Evolutionary conservation across 2,329 filamentous ascomycete species (phyloP), one percentile per base, ranked within the genome.

Genomic region (Colletotrichum euphorbiae): DNA sequence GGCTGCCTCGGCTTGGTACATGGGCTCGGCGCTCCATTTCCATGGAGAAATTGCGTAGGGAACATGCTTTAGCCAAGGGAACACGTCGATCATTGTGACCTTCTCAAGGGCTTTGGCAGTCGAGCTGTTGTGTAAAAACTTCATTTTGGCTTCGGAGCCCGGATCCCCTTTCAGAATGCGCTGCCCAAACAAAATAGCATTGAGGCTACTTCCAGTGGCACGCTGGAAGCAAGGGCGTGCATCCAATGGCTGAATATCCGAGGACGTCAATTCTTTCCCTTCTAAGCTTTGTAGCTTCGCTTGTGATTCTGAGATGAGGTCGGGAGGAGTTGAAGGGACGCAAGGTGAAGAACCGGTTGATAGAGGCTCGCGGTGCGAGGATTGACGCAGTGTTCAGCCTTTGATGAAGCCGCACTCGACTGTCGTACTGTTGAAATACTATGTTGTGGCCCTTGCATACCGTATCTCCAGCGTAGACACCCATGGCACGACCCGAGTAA

Each of bases 41-140:
- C 63, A 67, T 9, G 63, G 63, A 8, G 64, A 67, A 4, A 67
- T 28, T 31, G n/a, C 24, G 33, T 56, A 43, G 4, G 59, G 59
- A 19, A 67, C 13, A 28, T 50, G 36, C 33, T 24, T 63, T 11
- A 67, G 45, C 43, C 50, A 63, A 17, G 59, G 24, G 11, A 67
- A 57, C 4, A 9, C 17, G 43, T 67, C 51, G 24, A 57, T 59
- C 3, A 63, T 17, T 1, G 36, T 6, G 6, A 13, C 8, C 6
- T 52, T 15, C 1, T n/a, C 15, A 1, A 63, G 9, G 2, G 52
- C 40, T 1, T 21, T 45, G 11, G 21, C 5, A 1, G 64, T 63
- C 0, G 64, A 36, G 3, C 19, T 28, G 0, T 8, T 36, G 12
- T 51, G 19, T 24, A 67, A 50, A 2, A 57, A 67, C 13, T 63